Base-by-base conservation (phyloP, 2,329 filamentous ascomycete species). In the Cladophialophora psammophila region DNA sequence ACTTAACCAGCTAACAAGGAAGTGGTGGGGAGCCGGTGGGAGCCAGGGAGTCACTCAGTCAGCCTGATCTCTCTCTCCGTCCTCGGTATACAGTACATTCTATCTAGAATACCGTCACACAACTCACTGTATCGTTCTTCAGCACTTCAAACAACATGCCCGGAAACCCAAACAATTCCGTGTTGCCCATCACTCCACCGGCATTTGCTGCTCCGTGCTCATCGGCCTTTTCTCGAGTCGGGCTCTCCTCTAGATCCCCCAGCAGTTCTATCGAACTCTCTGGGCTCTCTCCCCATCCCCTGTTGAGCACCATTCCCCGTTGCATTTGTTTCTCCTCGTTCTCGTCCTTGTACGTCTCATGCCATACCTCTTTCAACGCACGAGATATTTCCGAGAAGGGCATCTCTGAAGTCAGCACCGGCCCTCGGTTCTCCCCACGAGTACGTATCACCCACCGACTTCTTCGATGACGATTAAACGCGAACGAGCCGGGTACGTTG, bases 91-190 rank as follows among this genome's bases (percentile, higher is more conserved):
- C 18, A n/a, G 3, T n/a, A 5, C 18, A n/a, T 34, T 32, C n/a
- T 56, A n/a, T 52, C 54, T 58, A 70, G 40, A 68, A 70, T 32
- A 97, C 89, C 9, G 94, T 98, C 77, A 98, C 83, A 32, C 92
- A 91, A 78, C 93, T 96, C 31, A 99, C 91, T 68, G 88, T 90
- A 3, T 92, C 93, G 76, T 96, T 97, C 87, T 92, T 94, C 78
- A 98, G 80, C 34, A 99, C 94, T 80, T 99, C 95, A 81, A 99
- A 98, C 55, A 97, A 88, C 78, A 98, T 81, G 0, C 95, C 94
- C 0, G 95, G 94, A 75, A 97, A 97, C 1, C 94, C 94, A 80
- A 93, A 98, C 34, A 99, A 80, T 69, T 94, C 94, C 15, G 94
- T 97, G 64, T 90, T 91, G 20, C 87, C 88, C 68, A 90, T 78